Evolutionary conservation across 1,284 basidiomycete species (phyloP), one percentile per base, ranked within the genome.

Genomic region (Paramarasmius palmivorus): DNA sequence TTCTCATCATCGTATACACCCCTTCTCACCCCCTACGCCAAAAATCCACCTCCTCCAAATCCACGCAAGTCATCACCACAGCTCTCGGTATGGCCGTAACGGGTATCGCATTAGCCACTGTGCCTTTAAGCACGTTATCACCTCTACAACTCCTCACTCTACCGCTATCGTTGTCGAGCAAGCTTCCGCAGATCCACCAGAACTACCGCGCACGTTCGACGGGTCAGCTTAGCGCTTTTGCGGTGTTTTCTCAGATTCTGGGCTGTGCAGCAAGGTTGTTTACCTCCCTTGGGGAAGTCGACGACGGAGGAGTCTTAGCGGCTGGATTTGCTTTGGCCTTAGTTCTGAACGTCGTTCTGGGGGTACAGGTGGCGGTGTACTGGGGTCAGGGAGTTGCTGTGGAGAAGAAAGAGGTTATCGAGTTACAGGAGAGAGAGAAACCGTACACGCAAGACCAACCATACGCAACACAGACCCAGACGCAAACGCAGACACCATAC

Each of bases 231-330:
- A 94, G 92, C 9, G 83, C 92, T 0, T 91, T 97, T 64, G 92
- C 93, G 15, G 90, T 97, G 25, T 75, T 91, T 64, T 82, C 91
- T 17, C 91, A 92, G 61, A 77, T 96, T 44, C 78, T 79, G 1
- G 95, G 94, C 17, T 95, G 93, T 68, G 73, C 93, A 39, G 95
- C 93, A 0, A 79, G 95, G 39, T 72, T 97, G 15, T 97, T 94
- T 74, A 98, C 95, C 1, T 95, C 92, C 5, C 78, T 84, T 6
- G 88, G 87, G 38, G 95, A 97, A 68, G 86, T 95, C 54, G 84
- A 86, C 52, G 95, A 97, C 69, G 60, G 68, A n/a, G n/a, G n/a
- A 3, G 76, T 95, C 57, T 81, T 97, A 54, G 76, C 85, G 34
- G 86, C 89, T 46, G 90, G 92, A 37, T 97, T 94, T 65, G 83